phyloP scores from a whole-genome alignment of 306 rosid genomes.

The Medicago truncatula region MtrunA17r5.0-ANR NC_053046.1:10404501-10405000 shows the following conservation, averaged over 20 bases:
- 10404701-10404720: constrained; percentile 50
- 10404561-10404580: constrained; percentile 50
- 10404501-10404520: constrained; percentile 69
- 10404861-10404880: constrained; percentile 45
- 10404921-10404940: constrained; percentile 47
- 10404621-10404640: constrained; percentile 43
- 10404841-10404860: constrained; percentile 49
- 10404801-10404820: constrained; percentile 63
- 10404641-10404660: constrained; percentile 59
- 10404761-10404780: constrained; percentile 52
- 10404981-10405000: constrained; percentile 50
- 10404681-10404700: constrained; percentile 49
- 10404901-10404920: constrained; percentile 64
- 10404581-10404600: constrained; percentile 63
- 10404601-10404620: constrained; percentile 48
- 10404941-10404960: constrained; percentile 58
- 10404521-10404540: constrained; percentile 49
- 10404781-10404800: constrained; percentile 51
- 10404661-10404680: constrained; percentile 56
- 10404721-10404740: constrained; percentile 52
- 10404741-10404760: constrained; percentile 53
- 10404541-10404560: constrained; percentile 52
- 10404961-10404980: constrained; percentile 50
- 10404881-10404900: constrained; percentile 54
- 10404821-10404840: constrained; percentile 62